Evolutionary conservation across 306 rosid species (phyloP).

Genomic region (Glycine latifolia): DNA sequence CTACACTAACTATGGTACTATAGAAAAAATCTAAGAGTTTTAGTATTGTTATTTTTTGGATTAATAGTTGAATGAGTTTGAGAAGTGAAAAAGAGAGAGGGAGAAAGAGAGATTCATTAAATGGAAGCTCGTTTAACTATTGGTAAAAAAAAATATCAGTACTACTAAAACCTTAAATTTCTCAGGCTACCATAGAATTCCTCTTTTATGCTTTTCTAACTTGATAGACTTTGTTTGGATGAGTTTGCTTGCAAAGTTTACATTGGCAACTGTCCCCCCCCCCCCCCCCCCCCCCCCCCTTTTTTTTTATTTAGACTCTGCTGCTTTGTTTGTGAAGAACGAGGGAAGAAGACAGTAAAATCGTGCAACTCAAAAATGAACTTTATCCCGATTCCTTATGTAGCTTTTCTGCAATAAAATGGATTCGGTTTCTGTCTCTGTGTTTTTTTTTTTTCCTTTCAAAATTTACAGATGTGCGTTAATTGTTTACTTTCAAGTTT

Average conservation of each 20-base stretch:
- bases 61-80: not conserved
- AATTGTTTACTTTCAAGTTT: not conserved
- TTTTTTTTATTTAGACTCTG: not conserved
- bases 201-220: conserved; percentile 30
- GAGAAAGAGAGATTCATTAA: too few relatives aligned
- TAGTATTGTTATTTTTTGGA: not conserved
- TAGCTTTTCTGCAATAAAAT: not conserved
- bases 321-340: not conserved
- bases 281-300: too few relatives aligned
- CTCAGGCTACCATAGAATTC: not conserved
- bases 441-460: not conserved
- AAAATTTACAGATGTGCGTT: not conserved
- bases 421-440: not conserved
- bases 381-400: conserved; percentile 10
- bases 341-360: not conserved
- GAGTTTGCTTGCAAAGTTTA: conserved; percentile 20
- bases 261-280: not conserved
- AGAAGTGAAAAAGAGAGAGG: too few relatives aligned
- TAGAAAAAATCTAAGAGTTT: not conserved
- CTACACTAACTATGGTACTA: not conserved
- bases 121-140: too few relatives aligned
- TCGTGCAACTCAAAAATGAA: not conserved
- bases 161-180: not conserved
- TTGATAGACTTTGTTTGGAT: conserved; percentile 9
- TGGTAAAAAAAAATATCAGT: not conserved